Conservation (phyloP, 1,284 basidiomycete species). For the Trichosporon asahii region DNA sequence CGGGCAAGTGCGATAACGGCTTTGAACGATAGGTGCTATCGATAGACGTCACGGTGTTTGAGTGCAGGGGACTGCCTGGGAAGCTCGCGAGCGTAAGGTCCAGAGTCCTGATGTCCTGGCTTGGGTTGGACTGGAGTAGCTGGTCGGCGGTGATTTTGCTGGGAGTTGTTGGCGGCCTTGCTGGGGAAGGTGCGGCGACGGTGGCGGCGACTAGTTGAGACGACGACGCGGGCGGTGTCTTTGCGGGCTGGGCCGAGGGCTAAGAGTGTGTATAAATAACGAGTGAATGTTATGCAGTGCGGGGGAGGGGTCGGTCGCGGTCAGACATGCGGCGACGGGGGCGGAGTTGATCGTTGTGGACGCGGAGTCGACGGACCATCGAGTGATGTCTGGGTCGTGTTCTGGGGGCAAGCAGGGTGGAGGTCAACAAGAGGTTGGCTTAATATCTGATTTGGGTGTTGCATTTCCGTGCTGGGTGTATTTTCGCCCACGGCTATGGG, state of each 20-base stretch:
- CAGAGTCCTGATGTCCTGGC: background rate
- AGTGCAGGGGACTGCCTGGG: background rate
- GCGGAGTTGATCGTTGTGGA: background rate
- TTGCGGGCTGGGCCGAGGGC: background rate
- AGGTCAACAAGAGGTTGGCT: background rate
- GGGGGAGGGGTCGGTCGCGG: background rate
- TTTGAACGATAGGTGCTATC: background rate
- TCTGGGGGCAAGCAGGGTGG: background rate
- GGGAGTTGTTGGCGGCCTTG: background rate
- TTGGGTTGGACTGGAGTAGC: background rate
- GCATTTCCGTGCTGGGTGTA: background rate
- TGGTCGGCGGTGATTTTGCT: slow-evolving; percentile 1
- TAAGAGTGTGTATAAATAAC: background rate
- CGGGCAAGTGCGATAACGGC: background rate
- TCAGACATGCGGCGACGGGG: background rate
- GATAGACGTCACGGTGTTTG: background rate
- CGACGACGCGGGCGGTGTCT: background rate
- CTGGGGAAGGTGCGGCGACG: background rate
- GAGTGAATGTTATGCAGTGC: background rate
- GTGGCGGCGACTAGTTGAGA: background rate
- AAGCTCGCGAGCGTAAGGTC: background rate
- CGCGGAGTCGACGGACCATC: background rate
- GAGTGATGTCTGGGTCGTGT: background rate
- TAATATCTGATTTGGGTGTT: slow-evolving; percentile 6
- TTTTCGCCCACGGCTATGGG: background rate